A percentile compares a stretch with the other conserved stretches of the same genome.
Evolutionary conservation across 2,329 filamentous ascomycete genomes (phyloP).

Genomic region (Calonectria pauciramosa): DNA sequence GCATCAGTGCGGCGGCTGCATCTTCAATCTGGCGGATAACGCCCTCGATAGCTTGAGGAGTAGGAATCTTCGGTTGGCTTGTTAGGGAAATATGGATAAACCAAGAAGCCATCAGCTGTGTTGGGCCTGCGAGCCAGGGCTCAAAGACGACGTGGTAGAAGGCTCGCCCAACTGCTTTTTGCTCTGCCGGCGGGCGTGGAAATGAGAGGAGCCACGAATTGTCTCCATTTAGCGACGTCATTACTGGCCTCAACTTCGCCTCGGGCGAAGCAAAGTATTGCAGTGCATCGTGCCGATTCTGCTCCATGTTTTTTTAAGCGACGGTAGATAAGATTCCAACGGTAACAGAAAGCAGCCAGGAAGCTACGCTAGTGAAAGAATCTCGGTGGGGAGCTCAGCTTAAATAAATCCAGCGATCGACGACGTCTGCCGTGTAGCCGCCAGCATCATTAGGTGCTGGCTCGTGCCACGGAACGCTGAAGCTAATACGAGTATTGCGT

Average conservation of each 20-base stretch:
- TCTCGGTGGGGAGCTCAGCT: background rate
- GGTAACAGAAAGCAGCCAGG: background rate
- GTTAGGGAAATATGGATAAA: constrained; percentile 36
- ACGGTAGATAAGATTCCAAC: background rate
- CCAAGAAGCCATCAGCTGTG: constrained; percentile 36
- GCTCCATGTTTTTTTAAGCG: background rate
- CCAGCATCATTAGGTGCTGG: too few relatives aligned
- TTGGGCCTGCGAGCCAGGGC: constrained; percentile 50
- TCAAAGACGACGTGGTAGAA: constrained; percentile 52
- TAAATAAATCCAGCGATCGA: background rate
- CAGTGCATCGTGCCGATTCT: background rate
- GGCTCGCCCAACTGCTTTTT: constrained; percentile 31
- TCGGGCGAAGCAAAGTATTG: background rate
- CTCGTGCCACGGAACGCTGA: background rate
- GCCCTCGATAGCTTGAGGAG: constrained; percentile 27
- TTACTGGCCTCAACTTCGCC: constrained; percentile 39
- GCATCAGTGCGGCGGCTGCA: background rate
- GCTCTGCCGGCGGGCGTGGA: constrained; percentile 44
- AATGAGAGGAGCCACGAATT: constrained; percentile 53
- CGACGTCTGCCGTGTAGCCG: background rate
- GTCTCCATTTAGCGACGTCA: constrained; percentile 52
- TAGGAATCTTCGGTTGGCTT: constrained; percentile 8
- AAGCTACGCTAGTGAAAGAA: background rate
- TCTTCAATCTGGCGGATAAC: constrained; percentile 37
- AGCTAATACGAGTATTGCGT: background rate